phyloP scores from a whole-genome alignment of 2,329 filamentous ascomycete genomes.

The Pestalotiopsis sp. region DNA sequence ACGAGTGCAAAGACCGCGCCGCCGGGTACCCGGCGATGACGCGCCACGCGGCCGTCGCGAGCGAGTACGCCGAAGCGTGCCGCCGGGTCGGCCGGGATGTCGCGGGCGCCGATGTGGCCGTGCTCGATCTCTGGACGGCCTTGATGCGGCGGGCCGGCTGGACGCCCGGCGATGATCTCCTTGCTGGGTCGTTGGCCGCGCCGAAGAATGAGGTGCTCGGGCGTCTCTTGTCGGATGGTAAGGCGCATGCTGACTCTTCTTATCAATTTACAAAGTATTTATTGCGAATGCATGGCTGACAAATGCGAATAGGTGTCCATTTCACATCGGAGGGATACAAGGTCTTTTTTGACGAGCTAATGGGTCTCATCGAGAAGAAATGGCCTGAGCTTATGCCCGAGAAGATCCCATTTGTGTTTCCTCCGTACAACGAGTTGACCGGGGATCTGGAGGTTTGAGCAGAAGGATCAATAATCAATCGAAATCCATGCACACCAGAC shows the following conservation, averaged over 20 bases:
- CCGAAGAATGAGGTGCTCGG: neutral
- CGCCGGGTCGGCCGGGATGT: neutral
- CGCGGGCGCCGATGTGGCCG: neutral
- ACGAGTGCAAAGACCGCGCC: neutral
- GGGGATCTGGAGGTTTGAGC: neutral
- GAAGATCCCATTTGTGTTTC: slow-evolving; percentile 1
- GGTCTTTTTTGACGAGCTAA: neutral
- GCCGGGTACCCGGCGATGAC: neutral
- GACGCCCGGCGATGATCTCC: neutral
- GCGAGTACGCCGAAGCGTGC: neutral
- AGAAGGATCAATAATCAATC: too few relatives aligned
- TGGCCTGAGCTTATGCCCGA: neutral
- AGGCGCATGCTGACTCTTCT: neutral
- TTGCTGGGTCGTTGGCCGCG: neutral
- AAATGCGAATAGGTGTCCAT: neutral
- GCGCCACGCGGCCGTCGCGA: neutral
- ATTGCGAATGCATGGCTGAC: neutral
- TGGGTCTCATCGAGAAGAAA: neutral
- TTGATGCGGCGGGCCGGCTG: slow-evolving; percentile 2
- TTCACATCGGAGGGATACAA: neutral
- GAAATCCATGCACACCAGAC: too few relatives aligned
- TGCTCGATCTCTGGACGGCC: neutral
- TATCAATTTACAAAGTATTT: neutral
- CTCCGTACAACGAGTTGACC: slow-evolving; percentile 2
- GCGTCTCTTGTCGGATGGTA: neutral